phyloP scores from a whole-genome alignment of 208 protist species.

The Crithidia sp. region DNA sequence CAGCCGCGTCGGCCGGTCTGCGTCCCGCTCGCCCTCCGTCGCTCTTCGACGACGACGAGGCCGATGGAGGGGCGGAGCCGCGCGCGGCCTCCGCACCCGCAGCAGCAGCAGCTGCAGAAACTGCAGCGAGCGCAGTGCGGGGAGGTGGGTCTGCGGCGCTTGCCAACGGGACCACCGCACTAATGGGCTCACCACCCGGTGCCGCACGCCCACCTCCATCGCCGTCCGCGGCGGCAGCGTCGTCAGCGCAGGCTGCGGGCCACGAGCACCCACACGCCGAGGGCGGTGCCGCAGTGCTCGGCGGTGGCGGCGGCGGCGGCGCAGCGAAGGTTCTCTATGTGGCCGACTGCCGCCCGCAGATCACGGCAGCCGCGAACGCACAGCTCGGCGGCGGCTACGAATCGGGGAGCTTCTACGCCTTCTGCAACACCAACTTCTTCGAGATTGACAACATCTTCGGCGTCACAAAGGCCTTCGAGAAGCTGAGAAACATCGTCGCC shows the following conservation, averaged over 20 bases:
- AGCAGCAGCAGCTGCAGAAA: neutral
- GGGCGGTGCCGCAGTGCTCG: neutral
- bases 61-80: neutral
- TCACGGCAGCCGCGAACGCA: slow-evolving; percentile 67
- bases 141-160: too few species aligned
- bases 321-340: slow-evolving; percentile 53
- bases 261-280: neutral
- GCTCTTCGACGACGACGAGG: slow-evolving; percentile 35
- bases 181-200: too few species aligned
- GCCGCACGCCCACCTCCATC: too few species aligned
- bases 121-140: too few species aligned
- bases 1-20: neutral
- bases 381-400: slow-evolving; percentile 89
- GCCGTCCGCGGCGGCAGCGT: neutral
- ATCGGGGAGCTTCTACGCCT: slow-evolving; percentile 60
- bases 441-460: slow-evolving; percentile 93
- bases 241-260: neutral
- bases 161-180: too few species aligned
- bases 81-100: neutral
- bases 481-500: slow-evolving; percentile 61
- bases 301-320: slow-evolving; percentile 12
- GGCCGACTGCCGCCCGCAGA: slow-evolving; percentile 75
- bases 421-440: slow-evolving; percentile 78
- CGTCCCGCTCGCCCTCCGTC: slow-evolving; percentile 27
- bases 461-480: slow-evolving; percentile 64